Base-by-base conservation (phyloP, 257 asterid species). In the Phtheirospermum japonicum region DNA sequence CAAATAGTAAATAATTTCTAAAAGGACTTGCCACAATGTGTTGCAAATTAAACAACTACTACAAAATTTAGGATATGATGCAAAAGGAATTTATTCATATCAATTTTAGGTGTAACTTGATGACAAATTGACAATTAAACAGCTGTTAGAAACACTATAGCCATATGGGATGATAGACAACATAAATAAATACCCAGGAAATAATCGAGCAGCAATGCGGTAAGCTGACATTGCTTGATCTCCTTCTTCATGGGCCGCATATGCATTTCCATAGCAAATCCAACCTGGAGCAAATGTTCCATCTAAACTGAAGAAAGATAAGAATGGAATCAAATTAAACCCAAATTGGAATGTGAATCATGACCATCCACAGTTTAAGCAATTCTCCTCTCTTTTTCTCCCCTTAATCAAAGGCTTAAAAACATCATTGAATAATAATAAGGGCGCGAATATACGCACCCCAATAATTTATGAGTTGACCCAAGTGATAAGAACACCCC, bases 191-290 rank as follows among this genome's bases (percentile, higher is more conserved):
- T 87, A 92, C 99, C 99, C 99, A 40, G 99, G 96, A 89, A 93
- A 93, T 64, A 93, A 82, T 57, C 99, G 97, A 73, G 95, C 88
- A 77, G 99, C 97, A 64, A 97, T 93, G 50, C 99, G 97, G 66
- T 93, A 93, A 67, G 97, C 97, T 61, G 99, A 85, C 96, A 93
- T 82, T 57, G 99, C 97, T 69, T 93, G 99, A 66, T 93, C 99
- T 62, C 99, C 99, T 83, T 86, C 99, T 77, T 93, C 97, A 75
- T 81, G 81, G 70, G 97, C 95, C 18, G 97, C 94, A 71, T 85
- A 85, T 43, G 99, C 95, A 87, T 93, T 89, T 43, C 99, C 99
- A 66, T 71, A 80, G 63, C 99, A 97, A 36, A 89, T 85, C 99
- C 99, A 93, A 57, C 94, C 96, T 14, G 99, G 95, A 67, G 97